phyloP scores from a whole-genome alignment of 805 yeast species.

The Debaryomyces tyrocola region DNA sequence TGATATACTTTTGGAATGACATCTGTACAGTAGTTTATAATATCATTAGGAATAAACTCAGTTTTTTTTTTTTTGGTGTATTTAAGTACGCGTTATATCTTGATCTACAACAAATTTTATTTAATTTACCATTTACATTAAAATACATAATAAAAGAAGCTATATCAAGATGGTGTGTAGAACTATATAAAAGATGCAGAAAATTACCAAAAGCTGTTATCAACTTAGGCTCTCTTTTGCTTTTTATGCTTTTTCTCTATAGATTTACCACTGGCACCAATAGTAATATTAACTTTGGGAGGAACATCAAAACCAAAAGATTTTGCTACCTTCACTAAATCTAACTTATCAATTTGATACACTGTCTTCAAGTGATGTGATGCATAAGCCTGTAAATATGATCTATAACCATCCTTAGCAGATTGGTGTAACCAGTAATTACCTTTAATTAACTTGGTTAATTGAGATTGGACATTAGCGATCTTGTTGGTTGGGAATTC shows the following conservation, averaged over 20 bases:
- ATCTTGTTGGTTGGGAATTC: constrained; percentile 94
- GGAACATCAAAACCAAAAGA: constrained; percentile 94
- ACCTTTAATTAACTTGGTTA: constrained; percentile 85
- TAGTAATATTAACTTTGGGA: constrained; percentile 94
- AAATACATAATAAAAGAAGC: constrained; percentile 5
- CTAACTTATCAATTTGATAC: constrained; percentile 92
- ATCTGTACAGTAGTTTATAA: background rate
- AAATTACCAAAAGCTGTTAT: background rate
- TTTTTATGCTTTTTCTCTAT: constrained; percentile 48
- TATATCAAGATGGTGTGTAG: background rate
- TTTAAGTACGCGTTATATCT: background rate
- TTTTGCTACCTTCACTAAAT: constrained; percentile 90
- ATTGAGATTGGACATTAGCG: constrained; percentile 93
- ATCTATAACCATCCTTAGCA: constrained; percentile 96
- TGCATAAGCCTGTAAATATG: constrained; percentile 96
- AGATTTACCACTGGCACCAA: constrained; percentile 86
- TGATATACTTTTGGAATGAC: constrained; percentile 2
- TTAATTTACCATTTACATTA: background rate
- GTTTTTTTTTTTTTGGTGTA: background rate
- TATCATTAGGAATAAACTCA: background rate
- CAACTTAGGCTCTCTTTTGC: constrained; percentile 31
- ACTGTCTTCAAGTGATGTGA: constrained; percentile 96
- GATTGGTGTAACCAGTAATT: constrained; percentile 93
- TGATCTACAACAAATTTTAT: background rate
- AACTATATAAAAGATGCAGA: background rate